A percentile compares a stretch with the other conserved stretches of the same genome.
phyloP scores from a whole-genome alignment of 2,329 filamentous ascomycete species.

The Penicillium paneum region DNA sequence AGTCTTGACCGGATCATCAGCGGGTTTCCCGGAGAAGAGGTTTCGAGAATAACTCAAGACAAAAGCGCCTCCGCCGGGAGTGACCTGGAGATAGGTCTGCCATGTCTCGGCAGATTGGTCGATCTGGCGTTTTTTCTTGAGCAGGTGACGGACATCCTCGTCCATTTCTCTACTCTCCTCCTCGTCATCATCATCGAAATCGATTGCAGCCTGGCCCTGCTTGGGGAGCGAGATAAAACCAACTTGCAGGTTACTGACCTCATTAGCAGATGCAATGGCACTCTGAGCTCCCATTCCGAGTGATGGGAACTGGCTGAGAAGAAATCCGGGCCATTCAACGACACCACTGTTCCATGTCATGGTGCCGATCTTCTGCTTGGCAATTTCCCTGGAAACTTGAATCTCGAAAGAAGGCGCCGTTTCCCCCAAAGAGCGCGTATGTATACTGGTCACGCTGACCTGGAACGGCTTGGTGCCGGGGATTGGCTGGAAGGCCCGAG shows the following conservation, averaged over 20 bases:
- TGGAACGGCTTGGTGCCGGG: constrained; percentile 34
- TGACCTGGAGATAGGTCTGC: constrained; percentile 30
- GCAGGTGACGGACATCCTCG: constrained; percentile 8
- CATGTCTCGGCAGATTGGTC: constrained; percentile 33
- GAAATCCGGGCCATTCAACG: constrained; percentile 33
- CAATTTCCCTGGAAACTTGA: constrained; percentile 32
- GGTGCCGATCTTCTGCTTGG: constrained; percentile 29
- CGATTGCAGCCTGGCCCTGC: constrained; percentile 10
- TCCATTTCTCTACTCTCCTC: constrained; percentile 21
- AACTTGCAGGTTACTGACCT: constrained; percentile 34
- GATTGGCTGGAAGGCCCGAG: constrained; percentile 31
- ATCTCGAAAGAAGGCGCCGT: constrained; percentile 32
- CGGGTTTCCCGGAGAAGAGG: constrained; percentile 36
- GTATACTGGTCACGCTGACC: constrained; percentile 28
- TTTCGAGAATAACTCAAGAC: constrained; percentile 37
- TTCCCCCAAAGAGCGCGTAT: constrained; percentile 28
- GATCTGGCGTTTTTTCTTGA: constrained; percentile 18
- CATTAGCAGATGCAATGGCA: constrained; percentile 16
- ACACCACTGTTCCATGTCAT: constrained; percentile 40
- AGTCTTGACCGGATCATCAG: constrained; percentile 33
- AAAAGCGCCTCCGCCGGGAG: constrained; percentile 29
- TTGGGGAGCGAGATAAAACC: constrained; percentile 32
- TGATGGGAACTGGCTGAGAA: constrained; percentile 24
- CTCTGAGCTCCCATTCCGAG: constrained; percentile 25
- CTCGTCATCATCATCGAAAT: constrained; percentile 26